Conservation (phyloP, 768 basidiomycete species). For the Dentipellis fragilis region DNA sequence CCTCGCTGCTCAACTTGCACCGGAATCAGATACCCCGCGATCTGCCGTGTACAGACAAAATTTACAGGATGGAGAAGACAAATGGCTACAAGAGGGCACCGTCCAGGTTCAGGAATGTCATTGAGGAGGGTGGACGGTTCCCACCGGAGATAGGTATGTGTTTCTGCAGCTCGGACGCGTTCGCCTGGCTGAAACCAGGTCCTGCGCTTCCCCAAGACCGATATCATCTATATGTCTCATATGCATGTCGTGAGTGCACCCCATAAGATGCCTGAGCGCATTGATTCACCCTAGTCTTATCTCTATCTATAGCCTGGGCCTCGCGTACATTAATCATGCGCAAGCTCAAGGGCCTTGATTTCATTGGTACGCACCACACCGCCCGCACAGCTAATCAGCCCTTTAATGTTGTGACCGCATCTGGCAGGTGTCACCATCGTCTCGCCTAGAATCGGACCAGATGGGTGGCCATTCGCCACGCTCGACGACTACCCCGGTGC, state of each 20-base stretch:
- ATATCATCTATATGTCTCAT: slow-evolving; percentile 87
- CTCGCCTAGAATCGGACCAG: slow-evolving; percentile 73
- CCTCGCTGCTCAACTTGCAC: too few relatives aligned
- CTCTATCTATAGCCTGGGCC: slow-evolving; percentile 65
- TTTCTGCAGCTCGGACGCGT: background rate
- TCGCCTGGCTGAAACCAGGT: background rate
- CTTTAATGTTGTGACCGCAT: background rate
- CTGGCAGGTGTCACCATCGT: slow-evolving; percentile 64
- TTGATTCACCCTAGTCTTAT: background rate
- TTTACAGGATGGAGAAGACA: slow-evolving; percentile 15
- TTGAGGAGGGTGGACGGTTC: slow-evolving; percentile 50
- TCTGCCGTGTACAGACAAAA: too few relatives aligned
- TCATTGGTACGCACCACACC: slow-evolving; percentile 50
- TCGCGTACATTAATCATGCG: slow-evolving; percentile 82
- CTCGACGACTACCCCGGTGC: slow-evolving; percentile 61
- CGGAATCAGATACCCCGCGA: too few relatives aligned
- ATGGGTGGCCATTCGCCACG: slow-evolving; percentile 83
- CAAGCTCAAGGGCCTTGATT: slow-evolving; percentile 83
- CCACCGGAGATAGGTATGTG: slow-evolving; percentile 65
- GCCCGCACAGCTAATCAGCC: background rate
- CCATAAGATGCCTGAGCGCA: background rate
- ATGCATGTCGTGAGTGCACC: slow-evolving; percentile 64
- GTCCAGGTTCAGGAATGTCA: slow-evolving; percentile 43
- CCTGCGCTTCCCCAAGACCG: slow-evolving; percentile 40
- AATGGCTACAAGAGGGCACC: slow-evolving; percentile 60